Base-by-base conservation (phyloP, 2,329 filamentous ascomycete species). In the Xylariales sp. region DNA sequence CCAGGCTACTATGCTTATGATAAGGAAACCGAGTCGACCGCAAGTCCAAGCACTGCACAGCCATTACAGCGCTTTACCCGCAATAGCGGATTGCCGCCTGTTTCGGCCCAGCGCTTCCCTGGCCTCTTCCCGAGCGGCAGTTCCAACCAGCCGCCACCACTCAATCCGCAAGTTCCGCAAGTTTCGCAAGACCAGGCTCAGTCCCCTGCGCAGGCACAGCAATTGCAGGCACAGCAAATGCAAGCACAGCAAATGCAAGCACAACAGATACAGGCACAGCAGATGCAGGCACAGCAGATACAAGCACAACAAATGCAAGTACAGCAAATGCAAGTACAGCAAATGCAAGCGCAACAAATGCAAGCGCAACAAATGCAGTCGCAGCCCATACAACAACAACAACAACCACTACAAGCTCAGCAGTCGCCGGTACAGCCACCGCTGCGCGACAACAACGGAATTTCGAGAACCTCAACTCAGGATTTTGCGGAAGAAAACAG, bases 21-120 rank as follows among this genome's bases (percentile, higher is more conserved):
- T 37, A 78, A 77, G 49, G 74, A 78, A 49, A 75, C 66, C 0
- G 73, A 55, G 16, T 36, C 46, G 23, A 37, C 48, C n/a, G 48
- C 48, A 7, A 38, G 49, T 12, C 45, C 42, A 13, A 40, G 37
- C 12, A 35, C 41, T 18, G 32, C 44, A 6, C 51, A 47, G 15
- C 46, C 35, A 21, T 32, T 44, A 4, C 55, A 54, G 38, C 33
- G 45, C 16, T 46, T 45, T 3, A 42, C 41, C 12, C 48, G 44
- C 25, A 52, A 53, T 33, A 56, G 47, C 33, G 48, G 47, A 19
- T 47, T 69, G 25, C 72, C 73, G 5, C 73, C 74, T 5, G 71
- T 70, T 4, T 70, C 74, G 5, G 67, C 72, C 7, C 61, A 69
- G 44, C 61, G 71, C 30, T 76, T 67, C 41, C 70, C 71, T 4